Conservation (phyloP, 768 basidiomycete species). For the Tylopilus plumbeoviolaceoides region DNA sequence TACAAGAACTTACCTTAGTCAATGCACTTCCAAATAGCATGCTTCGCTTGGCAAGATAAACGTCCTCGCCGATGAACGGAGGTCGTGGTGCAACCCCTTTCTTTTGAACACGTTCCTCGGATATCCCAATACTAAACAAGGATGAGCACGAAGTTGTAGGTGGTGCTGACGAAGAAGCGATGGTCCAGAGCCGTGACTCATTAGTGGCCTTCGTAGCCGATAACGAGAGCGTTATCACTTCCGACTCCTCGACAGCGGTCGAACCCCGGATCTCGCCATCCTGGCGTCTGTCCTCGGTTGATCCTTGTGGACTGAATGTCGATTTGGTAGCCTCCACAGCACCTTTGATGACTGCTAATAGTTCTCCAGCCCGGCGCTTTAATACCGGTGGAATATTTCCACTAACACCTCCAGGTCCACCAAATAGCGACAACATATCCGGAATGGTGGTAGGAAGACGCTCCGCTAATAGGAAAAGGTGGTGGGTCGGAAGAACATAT, state of each 20-base stretch:
- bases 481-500: constrained; percentile 74
- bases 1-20: constrained; percentile 13
- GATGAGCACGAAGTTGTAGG: constrained; percentile 22
- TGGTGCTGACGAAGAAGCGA: constrained; percentile 2
- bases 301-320: not conserved
- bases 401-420: constrained; percentile 16
- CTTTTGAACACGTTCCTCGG: not conserved
- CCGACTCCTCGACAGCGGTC: not conserved
- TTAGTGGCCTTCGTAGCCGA: not conserved
- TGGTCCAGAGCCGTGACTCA: constrained; percentile 22
- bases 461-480: constrained; percentile 71
- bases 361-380: constrained; percentile 56
- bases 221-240: constrained; percentile 10
- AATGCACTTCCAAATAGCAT: constrained; percentile 41
- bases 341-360: constrained; percentile 57
- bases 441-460: constrained; percentile 63
- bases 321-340: constrained; percentile 32
- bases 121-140: constrained; percentile 16
- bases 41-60: constrained; percentile 34
- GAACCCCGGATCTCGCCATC: not conserved
- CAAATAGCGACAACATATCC: constrained; percentile 56
- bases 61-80: not conserved
- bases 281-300: not conserved
- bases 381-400: constrained; percentile 58
- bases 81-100: not conserved